Evolutionary conservation across 306 rosid species (phyloP), one percentile per base, ranked within the genome.

Genomic region (Lupinus albus): DNA sequence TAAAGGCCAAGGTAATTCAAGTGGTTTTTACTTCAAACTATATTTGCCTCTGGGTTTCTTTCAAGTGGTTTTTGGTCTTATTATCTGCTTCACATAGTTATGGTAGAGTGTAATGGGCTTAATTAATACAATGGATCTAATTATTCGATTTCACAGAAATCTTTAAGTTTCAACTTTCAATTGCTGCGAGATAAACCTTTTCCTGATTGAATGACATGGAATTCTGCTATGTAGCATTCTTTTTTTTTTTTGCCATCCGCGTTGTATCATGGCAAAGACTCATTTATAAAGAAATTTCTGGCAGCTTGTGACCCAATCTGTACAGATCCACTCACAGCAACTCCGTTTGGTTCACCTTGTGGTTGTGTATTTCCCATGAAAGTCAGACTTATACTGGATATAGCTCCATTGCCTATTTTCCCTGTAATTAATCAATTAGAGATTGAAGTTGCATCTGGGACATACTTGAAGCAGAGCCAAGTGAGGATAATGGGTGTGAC

Each of bases 301-400:
- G 79, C 90, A 87, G 96, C 82, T 57, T 92, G 98, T 77, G 89
- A 72, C 75, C 95, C 88, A 86, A 83, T 72, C 70, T 92, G 98
- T 48, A 66, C 68, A 44, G 96, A 87, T 36, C 98, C 98, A 4
- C 85, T 89, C 49, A 87, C 93, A 55, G 62, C 86, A 47, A 79
- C 98, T 55, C 93, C 96, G 56, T 83, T 83, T 76, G 95, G 93
- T 68, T 86, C 98, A 54, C 98, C 95, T 75, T 92, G 98, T 83
- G 98, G 98, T 6, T 92, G 98, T 59, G 96, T 92, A 39, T 80
- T 83, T 78, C 98, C 98, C 67, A 89, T 92, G 95, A 87, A 86
- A 86, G 84, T 89, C 80, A 73, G 75, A 82, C 88, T 92, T 71
- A 73, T 84, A 53, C 82, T 92, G 77, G 98, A 84, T 76, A 79